Percentiles rank a stretch among this genome's conserved stretches.
These are phyloP conservation scores for Volvox africanus DNA, from an alignment of 139 green algal species.

Conservation along the genomic window DNA sequence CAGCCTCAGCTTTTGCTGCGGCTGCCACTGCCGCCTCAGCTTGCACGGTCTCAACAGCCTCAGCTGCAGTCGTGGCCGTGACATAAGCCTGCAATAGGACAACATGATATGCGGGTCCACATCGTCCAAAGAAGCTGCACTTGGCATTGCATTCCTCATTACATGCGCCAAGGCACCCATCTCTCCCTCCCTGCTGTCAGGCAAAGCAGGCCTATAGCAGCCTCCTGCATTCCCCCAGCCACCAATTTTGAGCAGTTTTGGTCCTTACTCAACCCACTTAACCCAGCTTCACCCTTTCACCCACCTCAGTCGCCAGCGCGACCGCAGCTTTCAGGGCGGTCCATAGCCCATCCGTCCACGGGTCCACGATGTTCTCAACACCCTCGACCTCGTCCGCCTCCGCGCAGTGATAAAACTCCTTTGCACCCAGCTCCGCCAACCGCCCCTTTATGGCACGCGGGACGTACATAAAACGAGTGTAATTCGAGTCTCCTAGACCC, in stretches of 20 bases:
- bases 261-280: no score
- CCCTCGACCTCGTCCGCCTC: slow-evolving; percentile 98
- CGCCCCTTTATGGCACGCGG: slow-evolving; percentile 74
- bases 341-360: slow-evolving; percentile 88
- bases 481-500: slow-evolving; percentile 97
- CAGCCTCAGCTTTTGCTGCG: neutral
- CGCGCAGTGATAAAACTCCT: slow-evolving; percentile 75
- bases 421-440: slow-evolving; percentile 87
- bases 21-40: neutral
- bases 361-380: slow-evolving; percentile 83
- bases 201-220: neutral
- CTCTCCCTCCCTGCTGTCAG: neutral
- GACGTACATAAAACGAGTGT: slow-evolving; percentile 94
- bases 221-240: neutral
- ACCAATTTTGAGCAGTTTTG: no score
- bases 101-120: no score
- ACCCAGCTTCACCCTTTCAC: no score
- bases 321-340: slow-evolving; percentile 54
- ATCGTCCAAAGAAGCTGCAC: no score
- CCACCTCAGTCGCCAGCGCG: neutral
- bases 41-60: neutral
- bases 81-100: no score
- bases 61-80: neutral
- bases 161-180: neutral
- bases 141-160: no score